Evolutionary conservation across 2,329 filamentous ascomycete species (phyloP).

Genomic region (Diaporthe destruens): DNA sequence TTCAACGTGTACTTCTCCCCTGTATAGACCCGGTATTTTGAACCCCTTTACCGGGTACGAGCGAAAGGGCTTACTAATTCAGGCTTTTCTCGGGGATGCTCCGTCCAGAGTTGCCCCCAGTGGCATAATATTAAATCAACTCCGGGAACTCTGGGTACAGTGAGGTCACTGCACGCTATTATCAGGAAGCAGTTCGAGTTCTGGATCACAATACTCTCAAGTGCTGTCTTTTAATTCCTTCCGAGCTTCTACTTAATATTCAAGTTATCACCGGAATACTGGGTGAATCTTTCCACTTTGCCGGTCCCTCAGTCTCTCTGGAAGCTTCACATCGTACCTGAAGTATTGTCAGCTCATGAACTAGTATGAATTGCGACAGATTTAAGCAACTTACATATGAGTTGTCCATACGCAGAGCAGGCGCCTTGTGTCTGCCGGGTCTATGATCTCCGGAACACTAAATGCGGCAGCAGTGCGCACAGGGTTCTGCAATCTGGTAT

Average conservation of each 20-base stretch:
- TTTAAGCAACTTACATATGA: slow-evolving; percentile 57
- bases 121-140: neutral
- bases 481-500: slow-evolving; percentile 72
- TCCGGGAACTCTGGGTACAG: neutral
- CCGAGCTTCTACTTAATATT: neutral
- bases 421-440: slow-evolving; percentile 69
- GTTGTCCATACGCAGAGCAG: slow-evolving; percentile 67
- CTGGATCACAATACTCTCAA: neutral
- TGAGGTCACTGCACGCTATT: neutral
- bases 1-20: neutral
- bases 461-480: slow-evolving; percentile 74
- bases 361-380: too few species aligned
- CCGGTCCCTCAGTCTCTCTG: slow-evolving; percentile 30
- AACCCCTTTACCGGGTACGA: neutral
- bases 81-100: slow-evolving; percentile 8
- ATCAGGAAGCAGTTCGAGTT: too few species aligned
- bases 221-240: neutral
- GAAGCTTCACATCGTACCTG: slow-evolving; percentile 36
- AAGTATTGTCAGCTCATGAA: neutral
- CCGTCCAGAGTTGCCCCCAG: slow-evolving; percentile 1
- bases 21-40: slow-evolving; percentile 18
- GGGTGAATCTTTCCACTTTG: slow-evolving; percentile 32
- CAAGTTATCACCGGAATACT: slow-evolving; percentile 10
- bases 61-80: neutral
- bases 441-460: slow-evolving; percentile 74